These are phyloP conservation scores for Asterophora parasitica DNA, from an alignment of 768 basidiomycete species.

Conservation along the genomic window DNA sequence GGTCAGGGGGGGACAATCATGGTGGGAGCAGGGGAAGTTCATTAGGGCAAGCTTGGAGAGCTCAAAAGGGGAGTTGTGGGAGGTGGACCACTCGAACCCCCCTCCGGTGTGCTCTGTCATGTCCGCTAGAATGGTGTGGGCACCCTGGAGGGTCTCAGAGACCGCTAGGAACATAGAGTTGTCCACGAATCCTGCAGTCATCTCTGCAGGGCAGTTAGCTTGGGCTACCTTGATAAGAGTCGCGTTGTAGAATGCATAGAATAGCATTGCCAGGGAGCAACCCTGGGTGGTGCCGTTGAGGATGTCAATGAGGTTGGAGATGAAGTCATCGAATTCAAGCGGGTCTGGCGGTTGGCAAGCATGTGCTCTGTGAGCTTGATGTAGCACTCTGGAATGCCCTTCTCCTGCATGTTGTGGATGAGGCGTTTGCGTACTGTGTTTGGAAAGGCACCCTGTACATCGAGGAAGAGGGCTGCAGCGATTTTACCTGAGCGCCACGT, in stretches of 20 bases:
- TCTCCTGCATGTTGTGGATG: conserved; percentile 20
- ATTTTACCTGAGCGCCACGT: conserved; percentile 33
- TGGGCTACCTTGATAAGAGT: conserved; percentile 22
- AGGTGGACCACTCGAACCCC: conserved; percentile 20
- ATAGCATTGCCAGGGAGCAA: too few relatives aligned
- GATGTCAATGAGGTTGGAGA: conserved; percentile 15
- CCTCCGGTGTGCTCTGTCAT: conserved; percentile 23
- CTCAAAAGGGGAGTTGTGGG: conserved; percentile 28
- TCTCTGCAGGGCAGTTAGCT: neutral
- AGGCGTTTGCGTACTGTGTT: conserved; percentile 29
- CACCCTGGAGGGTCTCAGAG: conserved; percentile 17
- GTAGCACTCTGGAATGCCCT: neutral
- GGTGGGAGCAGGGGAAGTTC: neutral
- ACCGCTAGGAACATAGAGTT: conserved; percentile 1
- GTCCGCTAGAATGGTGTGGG: conserved; percentile 13
- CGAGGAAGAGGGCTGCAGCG: conserved; percentile 32
- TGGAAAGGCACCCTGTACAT: conserved; percentile 41
- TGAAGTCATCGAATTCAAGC: conserved; percentile 14
- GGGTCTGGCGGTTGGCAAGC: conserved; percentile 1
- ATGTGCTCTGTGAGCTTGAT: neutral
- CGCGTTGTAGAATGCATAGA: too few relatives aligned
- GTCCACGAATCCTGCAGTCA: too few relatives aligned
- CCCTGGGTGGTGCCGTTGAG: too few relatives aligned
- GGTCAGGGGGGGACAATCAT: neutral
- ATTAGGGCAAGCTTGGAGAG: neutral